Conservation (phyloP, 2,329 filamentous ascomycete genomes). For the Teratosphaeria destructans region DNA sequence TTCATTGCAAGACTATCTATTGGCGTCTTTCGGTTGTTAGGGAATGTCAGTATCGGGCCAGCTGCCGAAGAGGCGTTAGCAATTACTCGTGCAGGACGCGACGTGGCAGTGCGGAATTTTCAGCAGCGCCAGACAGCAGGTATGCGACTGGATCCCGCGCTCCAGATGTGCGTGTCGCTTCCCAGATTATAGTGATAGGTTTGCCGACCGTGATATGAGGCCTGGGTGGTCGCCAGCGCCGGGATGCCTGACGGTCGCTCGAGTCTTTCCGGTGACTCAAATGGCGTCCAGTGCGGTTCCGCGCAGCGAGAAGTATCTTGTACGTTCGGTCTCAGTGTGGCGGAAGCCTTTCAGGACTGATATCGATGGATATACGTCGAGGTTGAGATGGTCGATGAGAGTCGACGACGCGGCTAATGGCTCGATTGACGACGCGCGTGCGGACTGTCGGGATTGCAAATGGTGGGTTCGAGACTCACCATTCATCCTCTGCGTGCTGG, state of each 20-base stretch:
- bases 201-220: slow-evolving; percentile 30
- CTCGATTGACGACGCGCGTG: slow-evolving; percentile 10
- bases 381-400: slow-evolving; percentile 17
- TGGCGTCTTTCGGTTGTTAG: slow-evolving; percentile 44
- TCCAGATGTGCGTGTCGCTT: slow-evolving; percentile 20
- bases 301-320: slow-evolving; percentile 4
- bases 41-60: slow-evolving; percentile 50
- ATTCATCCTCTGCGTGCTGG: background rate
- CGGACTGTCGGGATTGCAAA: slow-evolving; percentile 5
- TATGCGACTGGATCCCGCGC: slow-evolving; percentile 35
- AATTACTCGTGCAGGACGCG: slow-evolving; percentile 17
- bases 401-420: background rate
- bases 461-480: background rate
- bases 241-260: slow-evolving; percentile 14
- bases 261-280: slow-evolving; percentile 9
- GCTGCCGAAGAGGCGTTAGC: slow-evolving; percentile 39
- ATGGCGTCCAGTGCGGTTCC: slow-evolving; percentile 6
- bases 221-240: slow-evolving; percentile 14
- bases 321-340: slow-evolving; percentile 10
- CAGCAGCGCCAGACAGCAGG: slow-evolving; percentile 11
- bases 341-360: slow-evolving; percentile 7
- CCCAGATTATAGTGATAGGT: slow-evolving; percentile 7
- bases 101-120: slow-evolving; percentile 25
- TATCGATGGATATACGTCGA: slow-evolving; percentile 19
- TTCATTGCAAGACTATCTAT: slow-evolving; percentile 51